phyloP scores from a whole-genome alignment of 1,284 basidiomycete species.

The Ustilago tritici region DNA sequence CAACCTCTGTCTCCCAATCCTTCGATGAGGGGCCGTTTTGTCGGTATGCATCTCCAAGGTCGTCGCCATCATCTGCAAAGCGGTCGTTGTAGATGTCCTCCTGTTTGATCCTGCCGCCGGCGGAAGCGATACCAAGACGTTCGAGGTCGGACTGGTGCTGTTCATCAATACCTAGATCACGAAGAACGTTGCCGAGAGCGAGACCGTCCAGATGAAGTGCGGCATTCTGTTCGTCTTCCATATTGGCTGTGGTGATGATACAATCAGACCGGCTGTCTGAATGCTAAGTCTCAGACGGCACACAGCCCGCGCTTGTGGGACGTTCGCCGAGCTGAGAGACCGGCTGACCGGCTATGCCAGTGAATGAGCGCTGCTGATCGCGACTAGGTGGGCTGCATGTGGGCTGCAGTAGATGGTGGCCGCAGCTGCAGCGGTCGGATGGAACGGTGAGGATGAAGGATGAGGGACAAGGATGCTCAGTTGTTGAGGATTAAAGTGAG shows the following conservation, averaged over 20 bases:
- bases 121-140: conserved; percentile 52
- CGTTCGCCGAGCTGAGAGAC: not conserved
- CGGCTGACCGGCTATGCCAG: conserved; percentile 36
- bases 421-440: not conserved
- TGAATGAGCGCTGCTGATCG: not conserved
- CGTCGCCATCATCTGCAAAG: conserved; percentile 65
- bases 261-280: not conserved
- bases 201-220: conserved; percentile 66
- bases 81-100: conserved; percentile 68
- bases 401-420: not conserved
- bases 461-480: not conserved
- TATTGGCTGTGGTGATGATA: conserved; percentile 10
- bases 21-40: conserved; percentile 40
- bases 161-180: conserved; percentile 65
- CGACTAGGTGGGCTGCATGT: conserved; percentile 17
- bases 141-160: conserved; percentile 49
- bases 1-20: conserved; percentile 58
- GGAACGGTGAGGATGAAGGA: not conserved
- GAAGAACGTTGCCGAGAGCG: conserved; percentile 66
- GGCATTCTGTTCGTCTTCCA: conserved; percentile 66
- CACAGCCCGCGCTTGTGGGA: not conserved
- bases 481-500: conserved; percentile 4
- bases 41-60: conserved; percentile 33
- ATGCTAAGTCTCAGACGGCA: not conserved
- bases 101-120: conserved; percentile 49